Evolutionary conservation across 495 filamentous ascomycete genomes (phyloP), one percentile per base, ranked within the genome.

Genomic region (Penicillium waksmanii): DNA sequence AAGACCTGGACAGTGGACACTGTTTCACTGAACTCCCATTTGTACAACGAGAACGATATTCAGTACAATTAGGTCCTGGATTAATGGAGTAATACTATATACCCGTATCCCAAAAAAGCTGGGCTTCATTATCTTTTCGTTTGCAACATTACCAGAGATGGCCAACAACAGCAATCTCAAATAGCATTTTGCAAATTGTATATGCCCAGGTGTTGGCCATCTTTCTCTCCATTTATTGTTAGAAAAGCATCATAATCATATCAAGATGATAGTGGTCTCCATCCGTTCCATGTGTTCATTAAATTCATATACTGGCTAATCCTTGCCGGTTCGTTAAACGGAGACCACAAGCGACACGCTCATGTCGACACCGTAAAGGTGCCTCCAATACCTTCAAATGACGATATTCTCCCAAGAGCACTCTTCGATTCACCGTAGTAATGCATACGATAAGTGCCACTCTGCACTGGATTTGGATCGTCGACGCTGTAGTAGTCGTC

Each of bases 341-440:
- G 12, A n/a, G 27, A 4, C 27, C 36, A n/a, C 36, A 38, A 38
- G 10, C 10, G 36, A 9, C 27, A 38, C 12, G 11, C 12, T 18
- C 49, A 67, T 25, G 57, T 47, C 17, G 53, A 42, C 23, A 89
- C 76, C 13, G 61, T 82, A 76, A 97, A 96, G 57, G 68, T 72
- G 34, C 81, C 77, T 68, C 90, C 91, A 13, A 82, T 78, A 0
- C 93, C 93, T 69, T 93, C 87, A 79, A 98, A 96, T 50, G 80
- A 66, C 42, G 78, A 82, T 47, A 97, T 84, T 18, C 65, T 73
- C n/a, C 93, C 93, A 10, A 76, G 69, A 23, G 87, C 62, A 55
- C 78, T 76, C 81, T 93, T 97, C 23, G 85, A 82, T 73, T 96
- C 91, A 0, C 94, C 94, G 76, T 85, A 95, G 66, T 98, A 98